phyloP scores from a whole-genome alignment of 331 rosid genomes.

The Prunus yedoensis region DNA sequence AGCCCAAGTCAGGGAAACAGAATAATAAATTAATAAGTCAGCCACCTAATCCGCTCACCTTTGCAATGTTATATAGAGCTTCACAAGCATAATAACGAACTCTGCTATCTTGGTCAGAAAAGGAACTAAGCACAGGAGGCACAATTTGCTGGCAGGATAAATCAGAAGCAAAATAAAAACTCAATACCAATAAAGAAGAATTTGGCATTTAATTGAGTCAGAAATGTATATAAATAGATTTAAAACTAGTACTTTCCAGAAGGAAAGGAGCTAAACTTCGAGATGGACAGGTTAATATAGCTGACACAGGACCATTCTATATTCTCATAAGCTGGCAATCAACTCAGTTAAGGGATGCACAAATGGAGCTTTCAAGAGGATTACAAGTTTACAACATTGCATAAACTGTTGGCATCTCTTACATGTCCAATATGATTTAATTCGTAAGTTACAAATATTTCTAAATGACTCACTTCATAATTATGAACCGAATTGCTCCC shows the following conservation, averaged over 20 bases:
- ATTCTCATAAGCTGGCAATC: not conserved
- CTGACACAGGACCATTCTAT: not conserved
- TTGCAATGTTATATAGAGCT: constrained; percentile 93
- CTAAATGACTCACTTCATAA: not conserved
- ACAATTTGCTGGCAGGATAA: constrained; percentile 76
- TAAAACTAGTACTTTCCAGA: not conserved
- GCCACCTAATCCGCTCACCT: constrained; percentile 56
- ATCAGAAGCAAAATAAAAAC: constrained; percentile 27
- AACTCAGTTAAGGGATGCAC: not conserved
- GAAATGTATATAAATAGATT: not conserved
- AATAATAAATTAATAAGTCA: constrained; percentile 14
- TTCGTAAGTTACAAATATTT: not conserved
- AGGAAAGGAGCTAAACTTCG: not conserved
- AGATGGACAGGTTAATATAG: not conserved
- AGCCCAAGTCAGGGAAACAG: constrained; percentile 18
- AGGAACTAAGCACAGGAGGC: constrained; percentile 81
- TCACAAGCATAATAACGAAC: constrained; percentile 99
- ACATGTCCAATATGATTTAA: not conserved
- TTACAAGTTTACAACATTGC: not conserved
- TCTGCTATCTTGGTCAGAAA: constrained; percentile 93
- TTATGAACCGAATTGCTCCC: not conserved
- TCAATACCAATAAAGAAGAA: constrained; percentile 4
- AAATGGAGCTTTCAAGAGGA: not conserved
- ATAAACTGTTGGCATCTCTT: not conserved
- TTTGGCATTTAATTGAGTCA: not conserved